Conservation (phyloP, 2,329 filamentous ascomycete genomes). For the Dactylonectria macrodidyma region DNA sequence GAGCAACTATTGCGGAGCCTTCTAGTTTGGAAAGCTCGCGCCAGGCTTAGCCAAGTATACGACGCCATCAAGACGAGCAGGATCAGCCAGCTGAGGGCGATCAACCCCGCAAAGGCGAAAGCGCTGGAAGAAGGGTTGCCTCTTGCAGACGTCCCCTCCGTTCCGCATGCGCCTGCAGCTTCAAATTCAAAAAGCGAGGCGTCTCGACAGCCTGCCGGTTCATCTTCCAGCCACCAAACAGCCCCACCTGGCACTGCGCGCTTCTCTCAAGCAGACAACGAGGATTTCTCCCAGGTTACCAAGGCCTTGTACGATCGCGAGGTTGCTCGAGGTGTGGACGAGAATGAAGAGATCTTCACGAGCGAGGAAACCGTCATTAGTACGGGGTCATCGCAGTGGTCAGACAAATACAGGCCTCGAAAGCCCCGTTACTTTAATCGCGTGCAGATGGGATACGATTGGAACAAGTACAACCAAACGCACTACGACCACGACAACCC, state of each 20-base stretch:
- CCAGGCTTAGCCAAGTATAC: conserved; percentile 84
- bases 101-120: conserved; percentile 77
- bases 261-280: conserved; percentile 78
- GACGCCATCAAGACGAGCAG: conserved; percentile 81
- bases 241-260: conserved; percentile 73
- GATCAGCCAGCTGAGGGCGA: conserved; percentile 74
- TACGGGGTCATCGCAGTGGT: conserved; percentile 80
- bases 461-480: conserved; percentile 99
- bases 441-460: conserved; percentile 99
- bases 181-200: conserved; percentile 27
- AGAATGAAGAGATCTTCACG: conserved; percentile 96
- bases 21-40: conserved; percentile 92
- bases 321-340: conserved; percentile 89
- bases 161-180: conserved; percentile 19
- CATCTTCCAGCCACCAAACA: conserved; percentile 46
- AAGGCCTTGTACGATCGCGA: conserved; percentile 94
- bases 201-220: conserved; percentile 29
- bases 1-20: conserved; percentile 90
- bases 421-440: conserved; percentile 98
- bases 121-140: conserved; percentile 34
- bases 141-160: conserved; percentile 16
- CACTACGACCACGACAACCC: conserved; percentile 99
- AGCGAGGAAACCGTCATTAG: conserved; percentile 84
- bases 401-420: conserved; percentile 86
- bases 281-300: conserved; percentile 89